Percentiles rank a stretch among this genome's conserved stretches.
Evolutionary conservation across 257 asterid genomes (phyloP).

Genomic region (Gardenia jasminoides): DNA sequence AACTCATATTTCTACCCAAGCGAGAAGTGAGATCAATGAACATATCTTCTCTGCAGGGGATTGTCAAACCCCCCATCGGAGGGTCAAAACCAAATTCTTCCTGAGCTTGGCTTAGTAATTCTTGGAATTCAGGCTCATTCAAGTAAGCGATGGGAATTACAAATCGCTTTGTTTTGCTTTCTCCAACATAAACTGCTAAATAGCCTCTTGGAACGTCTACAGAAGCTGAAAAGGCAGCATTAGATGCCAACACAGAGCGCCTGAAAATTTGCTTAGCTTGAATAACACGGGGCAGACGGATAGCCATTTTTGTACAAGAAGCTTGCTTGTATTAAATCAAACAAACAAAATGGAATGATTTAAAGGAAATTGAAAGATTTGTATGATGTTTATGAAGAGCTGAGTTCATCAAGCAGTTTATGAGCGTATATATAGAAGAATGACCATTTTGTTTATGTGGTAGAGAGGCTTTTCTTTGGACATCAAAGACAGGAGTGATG

Average conservation of each 20-base stretch:
- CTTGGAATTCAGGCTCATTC: slow-evolving; percentile 43
- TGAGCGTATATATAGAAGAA: background rate
- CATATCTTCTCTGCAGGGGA: slow-evolving; percentile 46
- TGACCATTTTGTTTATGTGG: background rate
- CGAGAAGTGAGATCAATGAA: slow-evolving; percentile 40
- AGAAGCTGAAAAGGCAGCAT: background rate
- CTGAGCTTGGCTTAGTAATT: slow-evolving; percentile 39
- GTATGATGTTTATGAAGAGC: background rate
- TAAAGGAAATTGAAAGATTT: background rate
- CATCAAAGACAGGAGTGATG: background rate
- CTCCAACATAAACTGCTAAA: slow-evolving; percentile 28
- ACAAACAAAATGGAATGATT: background rate
- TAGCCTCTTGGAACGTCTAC: slow-evolving; percentile 22
- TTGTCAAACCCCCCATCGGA: slow-evolving; percentile 60
- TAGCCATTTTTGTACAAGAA: slow-evolving; percentile 20
- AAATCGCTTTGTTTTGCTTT: slow-evolving; percentile 34
- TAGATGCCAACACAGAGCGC: slow-evolving; percentile 6
- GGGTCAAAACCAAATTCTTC: slow-evolving; percentile 55
- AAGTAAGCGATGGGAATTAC: slow-evolving; percentile 48
- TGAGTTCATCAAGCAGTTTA: background rate
- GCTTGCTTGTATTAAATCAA: background rate
- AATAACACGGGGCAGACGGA: slow-evolving; percentile 18
- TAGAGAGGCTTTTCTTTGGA: background rate
- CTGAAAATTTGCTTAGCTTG: slow-evolving; percentile 20
- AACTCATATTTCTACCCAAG: slow-evolving; percentile 1